Conservation (phyloP, 441 rosid genomes). For the Isatis lusitanica region DNA sequence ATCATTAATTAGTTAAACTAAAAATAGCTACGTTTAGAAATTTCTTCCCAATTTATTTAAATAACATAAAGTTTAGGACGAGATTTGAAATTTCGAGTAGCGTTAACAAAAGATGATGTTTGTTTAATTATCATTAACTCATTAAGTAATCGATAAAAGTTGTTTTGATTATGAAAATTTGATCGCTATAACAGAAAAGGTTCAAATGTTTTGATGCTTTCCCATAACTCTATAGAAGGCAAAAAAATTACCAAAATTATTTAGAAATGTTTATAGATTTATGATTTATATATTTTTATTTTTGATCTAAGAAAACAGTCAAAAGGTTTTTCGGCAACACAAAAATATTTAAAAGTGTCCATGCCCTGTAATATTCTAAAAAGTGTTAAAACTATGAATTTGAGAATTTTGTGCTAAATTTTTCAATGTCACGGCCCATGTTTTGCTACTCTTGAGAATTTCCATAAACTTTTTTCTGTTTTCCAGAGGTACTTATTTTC, state of each 20-base stretch:
- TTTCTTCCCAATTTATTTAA: too few species aligned
- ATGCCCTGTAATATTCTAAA: background rate
- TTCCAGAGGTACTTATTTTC: too few species aligned
- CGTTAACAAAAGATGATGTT: background rate
- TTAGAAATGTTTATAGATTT: background rate
- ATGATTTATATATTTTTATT: background rate
- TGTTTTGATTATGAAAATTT: background rate
- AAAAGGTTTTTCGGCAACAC: background rate
- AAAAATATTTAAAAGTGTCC: background rate
- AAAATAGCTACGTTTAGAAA: background rate
- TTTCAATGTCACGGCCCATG: too few species aligned
- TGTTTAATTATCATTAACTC: background rate
- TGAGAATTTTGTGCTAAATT: background rate
- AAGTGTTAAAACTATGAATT: background rate
- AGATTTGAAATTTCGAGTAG: conserved; percentile 8
- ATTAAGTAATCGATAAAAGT: background rate
- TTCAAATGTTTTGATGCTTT: background rate
- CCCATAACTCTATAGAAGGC: background rate
- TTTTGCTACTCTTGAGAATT: background rate
- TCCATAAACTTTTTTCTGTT: too few species aligned
- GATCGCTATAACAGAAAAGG: background rate
- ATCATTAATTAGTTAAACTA: background rate
- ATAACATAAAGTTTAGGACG: background rate
- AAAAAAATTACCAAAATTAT: background rate
- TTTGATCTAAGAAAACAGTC: background rate